A percentile compares a stretch with the other conserved stretches of the same genome.
These are phyloP conservation scores for Carex pumila DNA, from an alignment of 176 grass and related monocot genomes.

Conservation along the genomic window DNA sequence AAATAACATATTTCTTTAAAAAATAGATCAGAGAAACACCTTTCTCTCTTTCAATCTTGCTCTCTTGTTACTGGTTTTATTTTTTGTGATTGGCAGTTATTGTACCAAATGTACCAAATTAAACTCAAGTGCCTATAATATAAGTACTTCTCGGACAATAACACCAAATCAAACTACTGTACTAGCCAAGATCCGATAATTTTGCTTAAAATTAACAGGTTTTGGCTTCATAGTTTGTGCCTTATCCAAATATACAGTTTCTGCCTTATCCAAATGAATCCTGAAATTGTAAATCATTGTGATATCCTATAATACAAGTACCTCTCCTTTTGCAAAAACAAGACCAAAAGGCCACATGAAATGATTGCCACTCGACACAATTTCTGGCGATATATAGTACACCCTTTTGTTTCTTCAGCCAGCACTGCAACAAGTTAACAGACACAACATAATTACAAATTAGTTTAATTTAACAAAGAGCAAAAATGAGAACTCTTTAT, in stretches of 20 bases:
- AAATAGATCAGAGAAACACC: no score
- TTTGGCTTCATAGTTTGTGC: background rate
- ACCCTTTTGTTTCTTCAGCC: slow-evolving; percentile 86
- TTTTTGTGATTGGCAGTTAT: no score
- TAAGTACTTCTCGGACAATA: no score
- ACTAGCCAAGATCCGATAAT: background rate
- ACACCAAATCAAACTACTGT: no score
- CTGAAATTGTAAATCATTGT: background rate
- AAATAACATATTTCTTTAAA: no score
- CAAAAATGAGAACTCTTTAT: background rate
- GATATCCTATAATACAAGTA: slow-evolving; percentile 24
- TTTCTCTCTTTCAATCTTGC: no score
- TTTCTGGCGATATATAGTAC: slow-evolving; percentile 43
- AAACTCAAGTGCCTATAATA: no score
- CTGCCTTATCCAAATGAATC: background rate
- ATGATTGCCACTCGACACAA: slow-evolving; percentile 41
- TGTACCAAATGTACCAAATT: no score
- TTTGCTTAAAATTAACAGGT: background rate
- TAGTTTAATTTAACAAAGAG: background rate
- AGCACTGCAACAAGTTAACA: slow-evolving; percentile 42
- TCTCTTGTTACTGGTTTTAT: no score
- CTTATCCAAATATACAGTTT: background rate
- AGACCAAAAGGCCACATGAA: slow-evolving; percentile 86
- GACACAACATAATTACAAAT: background rate
- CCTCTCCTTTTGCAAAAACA: slow-evolving; percentile 54